Conservation (phyloP, 2,329 filamentous ascomycete species). For the Zelopaecilomyces penicillatus region DNA sequence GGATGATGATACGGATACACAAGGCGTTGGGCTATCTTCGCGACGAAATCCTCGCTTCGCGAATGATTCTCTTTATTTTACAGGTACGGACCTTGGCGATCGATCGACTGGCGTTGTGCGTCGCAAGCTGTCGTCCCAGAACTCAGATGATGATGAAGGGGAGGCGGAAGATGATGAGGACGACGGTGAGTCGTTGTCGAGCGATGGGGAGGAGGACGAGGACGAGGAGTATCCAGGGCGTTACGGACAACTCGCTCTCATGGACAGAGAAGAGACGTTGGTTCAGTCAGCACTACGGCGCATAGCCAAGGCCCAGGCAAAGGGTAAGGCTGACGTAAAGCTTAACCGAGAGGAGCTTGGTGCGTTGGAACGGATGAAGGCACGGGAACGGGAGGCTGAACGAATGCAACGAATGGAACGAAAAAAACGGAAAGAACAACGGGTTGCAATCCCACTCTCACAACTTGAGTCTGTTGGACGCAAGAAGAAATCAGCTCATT, state of each 20-base stretch:
- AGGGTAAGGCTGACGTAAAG: conserved; percentile 70
- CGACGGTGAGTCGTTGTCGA: conserved; percentile 22
- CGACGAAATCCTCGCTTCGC: conserved; percentile 40
- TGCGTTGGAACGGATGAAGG: conserved; percentile 62
- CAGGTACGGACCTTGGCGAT: conserved; percentile 48
- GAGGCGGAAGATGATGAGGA: conserved; percentile 27
- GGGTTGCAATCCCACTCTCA: conserved; percentile 45
- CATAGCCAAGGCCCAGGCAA: conserved; percentile 68
- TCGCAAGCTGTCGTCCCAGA: conserved; percentile 24
- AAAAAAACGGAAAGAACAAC: conserved; percentile 33
- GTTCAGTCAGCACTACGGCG: conserved; percentile 71
- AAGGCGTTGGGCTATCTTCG: conserved; percentile 43
- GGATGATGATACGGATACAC: conserved; percentile 46
- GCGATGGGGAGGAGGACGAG: conserved; percentile 18
- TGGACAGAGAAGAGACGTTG: conserved; percentile 64
- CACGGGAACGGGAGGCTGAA: conserved; percentile 46
- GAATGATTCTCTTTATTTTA: conserved; percentile 54
- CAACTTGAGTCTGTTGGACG: conserved; percentile 38
- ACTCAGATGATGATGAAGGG: conserved; percentile 8
- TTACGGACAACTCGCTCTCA: conserved; percentile 47
- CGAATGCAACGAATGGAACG: conserved; percentile 29
- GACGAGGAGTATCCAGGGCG: conserved; percentile 38
- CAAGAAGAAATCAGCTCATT: conserved; percentile 27
- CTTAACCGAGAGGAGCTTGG: conserved; percentile 73
- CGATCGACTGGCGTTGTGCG: conserved; percentile 28